phyloP scores from a whole-genome alignment of 192 early-diverging fungal species.

The Rhizoclosmatium sp. region DNA sequence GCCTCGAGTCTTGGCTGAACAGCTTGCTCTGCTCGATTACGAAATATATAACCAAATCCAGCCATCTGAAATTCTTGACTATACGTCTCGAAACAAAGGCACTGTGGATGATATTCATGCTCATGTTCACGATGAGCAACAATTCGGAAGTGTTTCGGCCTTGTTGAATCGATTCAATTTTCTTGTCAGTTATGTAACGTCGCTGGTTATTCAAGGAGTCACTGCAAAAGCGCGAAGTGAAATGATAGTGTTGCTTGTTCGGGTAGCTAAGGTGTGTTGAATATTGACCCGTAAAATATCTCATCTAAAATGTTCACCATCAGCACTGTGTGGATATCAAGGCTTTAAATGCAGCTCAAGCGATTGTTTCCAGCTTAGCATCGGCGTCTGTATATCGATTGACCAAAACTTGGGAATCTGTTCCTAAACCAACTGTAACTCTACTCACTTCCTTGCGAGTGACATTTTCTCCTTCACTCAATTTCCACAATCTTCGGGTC shows the following conservation, averaged over 20 bases:
- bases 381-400: slow-evolving; percentile 24
- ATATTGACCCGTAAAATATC: background rate
- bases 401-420: slow-evolving; percentile 22
- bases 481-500: slow-evolving; percentile 15
- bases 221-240: slow-evolving; percentile 7
- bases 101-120: background rate
- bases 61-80: slow-evolving; percentile 17
- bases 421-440: background rate
- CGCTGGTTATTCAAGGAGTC: slow-evolving; percentile 16
- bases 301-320: background rate
- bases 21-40: slow-evolving; percentile 27
- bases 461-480: slow-evolving; percentile 9
- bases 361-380: slow-evolving; percentile 17
- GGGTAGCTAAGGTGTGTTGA: slow-evolving; percentile 29
- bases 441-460: slow-evolving; percentile 1
- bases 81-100: background rate
- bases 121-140: background rate
- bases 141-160: background rate
- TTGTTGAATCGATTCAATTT: slow-evolving; percentile 38
- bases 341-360: slow-evolving; percentile 19
- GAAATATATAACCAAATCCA: slow-evolving; percentile 26
- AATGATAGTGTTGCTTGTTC: slow-evolving; percentile 26
- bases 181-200: slow-evolving; percentile 26
- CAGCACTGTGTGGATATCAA: slow-evolving; percentile 30
- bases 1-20: slow-evolving; percentile 11